Percentiles rank a stretch among this genome's conserved stretches.
Evolutionary conservation across 2,329 filamentous ascomycete species (phyloP).

Genomic region (Fusarium sp.): DNA sequence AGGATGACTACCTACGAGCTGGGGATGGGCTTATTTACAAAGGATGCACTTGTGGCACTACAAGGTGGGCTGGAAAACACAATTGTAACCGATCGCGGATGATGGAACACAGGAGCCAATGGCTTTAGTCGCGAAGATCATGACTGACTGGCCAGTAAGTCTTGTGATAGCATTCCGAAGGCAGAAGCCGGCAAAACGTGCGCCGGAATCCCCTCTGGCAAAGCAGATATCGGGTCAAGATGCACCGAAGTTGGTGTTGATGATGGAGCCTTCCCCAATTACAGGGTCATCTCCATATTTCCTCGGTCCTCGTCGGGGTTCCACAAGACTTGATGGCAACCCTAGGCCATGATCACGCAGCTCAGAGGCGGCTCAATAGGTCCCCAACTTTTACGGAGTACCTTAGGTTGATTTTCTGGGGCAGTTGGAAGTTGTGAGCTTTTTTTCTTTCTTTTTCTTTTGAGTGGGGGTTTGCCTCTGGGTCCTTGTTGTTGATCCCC

Average conservation of each 20-base stretch:
- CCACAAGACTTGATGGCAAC: background rate
- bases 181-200: constrained; percentile 19
- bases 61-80: constrained; percentile 24
- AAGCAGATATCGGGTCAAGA: constrained; percentile 31
- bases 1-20: background rate
- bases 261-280: constrained; percentile 30
- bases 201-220: constrained; percentile 27
- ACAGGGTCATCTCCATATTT: constrained; percentile 25
- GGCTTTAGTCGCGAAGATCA: constrained; percentile 3
- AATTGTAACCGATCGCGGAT: constrained; percentile 16
- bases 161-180: constrained; percentile 23
- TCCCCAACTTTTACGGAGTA: background rate
- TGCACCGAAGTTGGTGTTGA: constrained; percentile 29
- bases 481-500: background rate
- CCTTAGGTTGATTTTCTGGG: background rate
- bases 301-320: constrained; percentile 32
- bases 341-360: constrained; percentile 6
- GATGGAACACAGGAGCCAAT: constrained; percentile 5
- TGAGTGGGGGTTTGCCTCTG: background rate
- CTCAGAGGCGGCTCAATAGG: constrained; percentile 20
- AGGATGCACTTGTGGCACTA: constrained; percentile 17
- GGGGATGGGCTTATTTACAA: constrained; percentile 34
- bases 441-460: background rate
- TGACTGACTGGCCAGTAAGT: constrained; percentile 14
- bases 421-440: background rate